Percentiles rank a stretch among this genome's conserved stretches.
Evolutionary conservation across 768 basidiomycete genomes (phyloP).

Genomic region (Boletus sp.): DNA sequence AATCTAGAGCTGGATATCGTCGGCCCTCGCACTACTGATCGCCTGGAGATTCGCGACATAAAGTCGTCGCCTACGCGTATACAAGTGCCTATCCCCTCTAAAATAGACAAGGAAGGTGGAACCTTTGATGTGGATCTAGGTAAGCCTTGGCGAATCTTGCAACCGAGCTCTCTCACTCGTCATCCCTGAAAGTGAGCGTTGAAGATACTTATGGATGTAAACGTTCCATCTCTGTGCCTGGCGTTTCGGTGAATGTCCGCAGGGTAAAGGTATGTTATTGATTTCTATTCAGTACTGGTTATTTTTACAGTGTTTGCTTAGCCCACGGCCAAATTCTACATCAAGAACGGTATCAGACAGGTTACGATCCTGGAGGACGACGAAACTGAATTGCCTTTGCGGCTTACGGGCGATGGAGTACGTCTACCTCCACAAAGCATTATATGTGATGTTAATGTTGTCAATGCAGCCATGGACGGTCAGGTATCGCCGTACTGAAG

Average conservation of each 20-base stretch:
- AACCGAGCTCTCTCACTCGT: neutral
- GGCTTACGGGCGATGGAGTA: conserved; percentile 90
- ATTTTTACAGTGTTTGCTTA: conserved; percentile 26
- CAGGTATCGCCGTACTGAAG: conserved; percentile 59
- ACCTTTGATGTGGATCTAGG: conserved; percentile 76
- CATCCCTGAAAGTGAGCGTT: conserved; percentile 57
- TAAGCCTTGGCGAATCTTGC: conserved; percentile 30
- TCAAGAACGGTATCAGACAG: conserved; percentile 51
- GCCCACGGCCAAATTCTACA: conserved; percentile 89
- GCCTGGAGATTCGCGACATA: conserved; percentile 53
- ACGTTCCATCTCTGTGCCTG: conserved; percentile 68
- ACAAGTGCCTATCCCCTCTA: conserved; percentile 63
- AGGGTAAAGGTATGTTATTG: conserved; percentile 59
- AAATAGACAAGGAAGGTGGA: conserved; percentile 66
- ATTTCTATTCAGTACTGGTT: neutral
- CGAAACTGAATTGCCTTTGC: conserved; percentile 66
- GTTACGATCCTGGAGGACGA: conserved; percentile 74
- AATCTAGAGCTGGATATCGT: conserved; percentile 79
- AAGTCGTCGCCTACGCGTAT: conserved; percentile 52
- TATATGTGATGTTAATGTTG: conserved; percentile 1
- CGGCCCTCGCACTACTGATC: conserved; percentile 65
- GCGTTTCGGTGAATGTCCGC: conserved; percentile 80
- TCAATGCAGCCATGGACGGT: conserved; percentile 78
- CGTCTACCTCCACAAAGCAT: conserved; percentile 23
- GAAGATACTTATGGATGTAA: conserved; percentile 89